Percentiles rank a stretch among this genome's conserved stretches.
phyloP scores from a whole-genome alignment of 129 eudicot species.

The Flaveria ramosissima region DNA sequence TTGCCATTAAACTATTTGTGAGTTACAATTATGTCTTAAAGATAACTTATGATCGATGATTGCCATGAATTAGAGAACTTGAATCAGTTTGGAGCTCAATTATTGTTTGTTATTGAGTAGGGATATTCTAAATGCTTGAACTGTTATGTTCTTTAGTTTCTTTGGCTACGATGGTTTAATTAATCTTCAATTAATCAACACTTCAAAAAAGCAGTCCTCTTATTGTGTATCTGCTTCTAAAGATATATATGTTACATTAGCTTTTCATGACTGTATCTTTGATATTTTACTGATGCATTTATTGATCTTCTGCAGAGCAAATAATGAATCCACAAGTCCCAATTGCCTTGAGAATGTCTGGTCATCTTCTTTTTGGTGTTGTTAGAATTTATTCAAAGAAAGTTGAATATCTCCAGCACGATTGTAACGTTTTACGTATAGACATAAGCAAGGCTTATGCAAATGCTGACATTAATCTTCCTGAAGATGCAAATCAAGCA shows the following conservation, averaged over 20 bases:
- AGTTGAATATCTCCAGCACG: constrained; percentile 86
- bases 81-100: not conserved
- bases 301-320: constrained; percentile 47
- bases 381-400: constrained; percentile 88
- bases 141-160: too few species aligned
- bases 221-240: not conserved
- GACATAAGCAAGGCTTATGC: constrained; percentile 58
- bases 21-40: not conserved
- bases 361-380: constrained; percentile 89
- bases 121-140: too few species aligned
- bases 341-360: constrained; percentile 86
- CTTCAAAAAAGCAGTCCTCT: too few species aligned
- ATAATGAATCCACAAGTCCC: constrained; percentile 92
- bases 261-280: not conserved
- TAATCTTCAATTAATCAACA: too few species aligned
- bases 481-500: constrained; percentile 80
- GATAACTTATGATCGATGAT: not conserved
- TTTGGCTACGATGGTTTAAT: too few species aligned
- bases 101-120: too few species aligned
- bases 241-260: not conserved
- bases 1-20: not conserved
- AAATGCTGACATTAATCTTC: constrained; percentile 58
- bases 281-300: not conserved
- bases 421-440: constrained; percentile 55
- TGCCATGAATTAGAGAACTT: too few species aligned